phyloP scores from a whole-genome alignment of 2,329 filamentous ascomycete genomes.

The Botrytis hyacinthi region DNA sequence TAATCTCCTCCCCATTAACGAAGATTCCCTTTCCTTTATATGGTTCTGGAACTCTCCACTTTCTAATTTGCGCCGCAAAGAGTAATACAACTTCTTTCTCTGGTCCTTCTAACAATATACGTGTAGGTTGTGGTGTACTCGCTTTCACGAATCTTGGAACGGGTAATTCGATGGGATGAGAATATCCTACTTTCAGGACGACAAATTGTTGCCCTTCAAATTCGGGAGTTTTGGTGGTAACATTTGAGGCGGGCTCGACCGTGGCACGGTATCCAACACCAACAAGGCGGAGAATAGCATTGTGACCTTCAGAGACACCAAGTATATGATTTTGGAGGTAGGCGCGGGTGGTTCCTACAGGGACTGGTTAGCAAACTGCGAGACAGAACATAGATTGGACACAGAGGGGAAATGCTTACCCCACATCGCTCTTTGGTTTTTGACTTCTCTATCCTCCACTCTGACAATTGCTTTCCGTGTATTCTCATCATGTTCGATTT shows the following conservation, averaged over 20 bases:
- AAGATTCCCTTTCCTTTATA: constrained; percentile 99
- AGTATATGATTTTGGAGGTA: constrained; percentile 89
- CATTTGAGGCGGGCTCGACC: constrained; percentile 64
- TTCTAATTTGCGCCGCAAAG: constrained; percentile 84
- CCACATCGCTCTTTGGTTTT: constrained; percentile 93
- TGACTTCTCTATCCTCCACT: constrained; percentile 65
- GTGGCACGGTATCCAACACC: constrained; percentile 94
- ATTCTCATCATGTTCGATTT: constrained; percentile 64
- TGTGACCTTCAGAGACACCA: constrained; percentile 95
- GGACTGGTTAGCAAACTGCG: constrained; percentile 1
- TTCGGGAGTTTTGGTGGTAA: constrained; percentile 61
- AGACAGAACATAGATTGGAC: background rate
- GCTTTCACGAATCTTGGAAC: constrained; percentile 82
- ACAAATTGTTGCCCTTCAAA: constrained; percentile 86
- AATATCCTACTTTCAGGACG: constrained; percentile 92
- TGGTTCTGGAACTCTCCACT: constrained; percentile 89
- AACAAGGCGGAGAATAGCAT: constrained; percentile 85
- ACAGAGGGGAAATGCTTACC: constrained; percentile 50
- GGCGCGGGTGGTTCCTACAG: constrained; percentile 78
- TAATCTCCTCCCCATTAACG: constrained; percentile 96
- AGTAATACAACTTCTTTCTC: constrained; percentile 85
- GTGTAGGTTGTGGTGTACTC: constrained; percentile 84
- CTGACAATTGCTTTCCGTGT: constrained; percentile 64
- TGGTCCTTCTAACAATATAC: constrained; percentile 83
- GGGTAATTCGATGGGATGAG: constrained; percentile 87